Evolutionary conservation across 495 filamentous ascomycete genomes (phyloP), one percentile per base, ranked within the genome.

Genomic region (Xylaria curta): DNA sequence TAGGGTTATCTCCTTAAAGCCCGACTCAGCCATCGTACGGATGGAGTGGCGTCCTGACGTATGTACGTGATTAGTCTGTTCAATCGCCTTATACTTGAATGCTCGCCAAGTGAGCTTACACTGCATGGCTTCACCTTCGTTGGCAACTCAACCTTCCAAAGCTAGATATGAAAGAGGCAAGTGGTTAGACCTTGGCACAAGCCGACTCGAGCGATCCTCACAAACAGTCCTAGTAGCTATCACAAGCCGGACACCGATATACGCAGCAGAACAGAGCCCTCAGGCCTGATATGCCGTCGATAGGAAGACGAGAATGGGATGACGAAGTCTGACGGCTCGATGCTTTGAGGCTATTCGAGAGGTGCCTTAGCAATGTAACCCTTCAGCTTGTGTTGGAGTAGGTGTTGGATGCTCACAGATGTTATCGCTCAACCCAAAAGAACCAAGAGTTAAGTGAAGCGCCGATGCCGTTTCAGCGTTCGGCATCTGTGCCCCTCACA

Each of bases 91-190:
- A n/a, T 44, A 19, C 12, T 6, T 36, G 8, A 8, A 66, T 31
- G 63, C 63, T 51, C 44, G 63, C 46, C 42, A 24, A 36, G 15
- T 51, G 28, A 46, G 63, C 44, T 49, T 46, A 26, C 21, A 19
- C 46, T 64, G 21, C 40, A 31, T 26, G 31, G 15, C 12, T n/a
- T 64, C 38, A 46, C 40, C 40, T 63, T 44, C 24, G 21, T 24
- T 62, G 60, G 21, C 42, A 12, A n/a, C 26, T 40, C 40, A 24
- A 26, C 9, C 62, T n/a, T n/a, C 47, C 26, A 46, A 33, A 49
- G 42, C 62, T 36, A 47, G 24, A 46, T 49, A 31, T 40, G 62
- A 31, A 65, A 65, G 40, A 65, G 62, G 62, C 62, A 65, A 65
- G 62, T 33, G 15, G 13, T 33, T 33, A 26, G 13, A 46, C 31